Conservation (phyloP, 306 rosid genomes). For the Herpetospermum pedunculosum region DNA sequence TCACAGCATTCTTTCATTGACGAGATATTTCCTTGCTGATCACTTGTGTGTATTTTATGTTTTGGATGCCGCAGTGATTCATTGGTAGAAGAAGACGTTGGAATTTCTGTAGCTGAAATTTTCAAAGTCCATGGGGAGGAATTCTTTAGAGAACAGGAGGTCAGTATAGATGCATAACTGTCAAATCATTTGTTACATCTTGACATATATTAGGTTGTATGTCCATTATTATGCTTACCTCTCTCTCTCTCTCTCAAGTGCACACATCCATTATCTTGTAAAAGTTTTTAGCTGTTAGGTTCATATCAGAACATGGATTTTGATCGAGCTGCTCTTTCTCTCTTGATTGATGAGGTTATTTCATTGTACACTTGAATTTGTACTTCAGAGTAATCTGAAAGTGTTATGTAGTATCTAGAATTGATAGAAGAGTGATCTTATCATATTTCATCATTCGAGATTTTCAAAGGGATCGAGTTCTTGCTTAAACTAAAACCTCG, state of each 20-base stretch:
- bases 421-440: not conserved
- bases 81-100: conserved; percentile 65
- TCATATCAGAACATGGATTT: not conserved
- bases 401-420: not conserved
- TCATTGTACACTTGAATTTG: not conserved
- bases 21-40: not conserved
- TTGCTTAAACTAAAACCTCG: not conserved
- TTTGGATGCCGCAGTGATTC: conserved; percentile 52
- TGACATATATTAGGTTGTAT: not conserved
- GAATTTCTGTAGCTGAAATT: conserved; percentile 70
- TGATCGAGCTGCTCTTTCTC: not conserved
- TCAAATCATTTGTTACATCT: conserved; percentile 3
- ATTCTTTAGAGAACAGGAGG: conserved; percentile 87
- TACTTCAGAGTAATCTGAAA: not conserved
- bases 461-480: not conserved
- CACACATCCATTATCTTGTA: not conserved
- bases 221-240: not conserved
- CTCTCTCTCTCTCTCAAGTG: not conserved
- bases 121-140: conserved; percentile 72
- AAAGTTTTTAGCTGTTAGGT: not conserved
- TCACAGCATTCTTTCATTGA: not conserved
- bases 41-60: conserved; percentile 1
- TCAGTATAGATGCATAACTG: conserved; percentile 24
- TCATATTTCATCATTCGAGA: not conserved
- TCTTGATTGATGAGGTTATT: not conserved